Evolutionary conservation across 2,329 filamentous ascomycete species (phyloP).

Genomic region (Ophiostoma populinum): DNA sequence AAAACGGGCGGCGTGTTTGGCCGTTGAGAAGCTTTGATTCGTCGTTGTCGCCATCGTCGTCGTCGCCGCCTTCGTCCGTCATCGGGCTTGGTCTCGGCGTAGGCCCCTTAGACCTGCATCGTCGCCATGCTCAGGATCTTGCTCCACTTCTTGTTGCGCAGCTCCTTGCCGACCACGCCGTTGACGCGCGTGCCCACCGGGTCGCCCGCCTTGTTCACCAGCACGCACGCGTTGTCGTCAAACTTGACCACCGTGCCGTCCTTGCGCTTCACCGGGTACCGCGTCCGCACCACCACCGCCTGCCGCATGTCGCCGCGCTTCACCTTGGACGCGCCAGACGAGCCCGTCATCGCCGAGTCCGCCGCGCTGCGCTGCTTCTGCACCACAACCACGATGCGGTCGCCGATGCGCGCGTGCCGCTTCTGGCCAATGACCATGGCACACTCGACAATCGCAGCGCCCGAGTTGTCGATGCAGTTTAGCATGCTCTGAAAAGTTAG

Average conservation of each 20-base stretch:
- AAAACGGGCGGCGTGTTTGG: too few species aligned
- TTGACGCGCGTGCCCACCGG: conserved; percentile 86
- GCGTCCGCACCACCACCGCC: conserved; percentile 83
- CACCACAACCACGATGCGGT: conserved; percentile 92
- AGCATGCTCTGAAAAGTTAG: conserved; percentile 57
- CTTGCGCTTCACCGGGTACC: conserved; percentile 67
- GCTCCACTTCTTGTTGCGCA: conserved; percentile 89
- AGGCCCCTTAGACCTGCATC: conserved; percentile 30
- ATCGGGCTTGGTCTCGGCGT: not conserved
- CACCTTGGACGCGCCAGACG: conserved; percentile 74
- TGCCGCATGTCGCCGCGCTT: conserved; percentile 92
- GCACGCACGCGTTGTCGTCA: conserved; percentile 93
- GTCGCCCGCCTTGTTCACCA: conserved; percentile 93
- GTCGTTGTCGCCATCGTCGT: not conserved
- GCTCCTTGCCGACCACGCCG: conserved; percentile 76
- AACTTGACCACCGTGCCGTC: conserved; percentile 87
- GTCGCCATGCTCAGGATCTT: conserved; percentile 95
- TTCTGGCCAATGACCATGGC: conserved; percentile 86
- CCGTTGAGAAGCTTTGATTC: too few species aligned
- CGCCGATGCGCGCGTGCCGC: conserved; percentile 73
- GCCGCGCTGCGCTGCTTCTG: conserved; percentile 82
- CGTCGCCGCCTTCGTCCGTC: not conserved
- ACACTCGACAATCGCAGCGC: conserved; percentile 93
- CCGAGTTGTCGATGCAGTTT: conserved; percentile 99
- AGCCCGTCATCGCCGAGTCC: conserved; percentile 52